Base-by-base conservation (phyloP, 345 rosid genomes). In the Cardamine chenopodiifolia region DNA sequence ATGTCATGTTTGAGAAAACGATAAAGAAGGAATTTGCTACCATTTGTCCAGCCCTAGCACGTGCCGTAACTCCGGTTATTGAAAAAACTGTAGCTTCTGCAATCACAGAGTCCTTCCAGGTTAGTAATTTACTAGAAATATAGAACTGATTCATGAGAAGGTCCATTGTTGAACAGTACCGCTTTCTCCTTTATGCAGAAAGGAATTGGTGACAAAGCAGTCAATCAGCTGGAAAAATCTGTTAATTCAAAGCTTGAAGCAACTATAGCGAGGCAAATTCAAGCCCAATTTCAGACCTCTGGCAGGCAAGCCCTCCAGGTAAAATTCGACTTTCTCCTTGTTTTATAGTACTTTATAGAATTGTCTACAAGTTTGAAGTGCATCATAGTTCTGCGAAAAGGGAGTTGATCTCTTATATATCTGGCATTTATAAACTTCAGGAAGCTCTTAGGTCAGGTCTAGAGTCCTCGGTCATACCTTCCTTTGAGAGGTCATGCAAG, bases 271-370 rank as follows among this genome's bases (percentile, higher is more conserved):
- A 85, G 85, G 81, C 99, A 95, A 82, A 95, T 95, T 59, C 89
- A 86, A 73, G 78, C 89, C 49, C 97, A 92, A 63, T 92, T 95
- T 81, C 97, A 90, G 87, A 92, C 93, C 65, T 85, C 97, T 83
- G 99, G 97, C 79, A 90, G 79, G 83, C 94, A 87, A 71, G 96
- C 97, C 23, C 92, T 94, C 63, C 95, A 91, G 98, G 98, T 93
- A 73, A 54, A 54, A 71, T 29, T 18, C 11, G 28, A 64, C 42
- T 71, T 61, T 44, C 31, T 50, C 67, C 60, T 77, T 7, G 34
- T 19, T 39, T 54, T 42, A 25, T 8, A 34, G 31, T 44, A 47
- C 11, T 57, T 66, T 17, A 13, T 25, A 23, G 15, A 31, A 31
- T 3, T 70, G 13, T 45, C 14, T 47, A 40, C 25, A 34, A 63